Evolutionary conservation across 164 flowering plant species (phyloP), one percentile per base, ranked within the genome.

Genomic region (Taxillus chinensis): DNA sequence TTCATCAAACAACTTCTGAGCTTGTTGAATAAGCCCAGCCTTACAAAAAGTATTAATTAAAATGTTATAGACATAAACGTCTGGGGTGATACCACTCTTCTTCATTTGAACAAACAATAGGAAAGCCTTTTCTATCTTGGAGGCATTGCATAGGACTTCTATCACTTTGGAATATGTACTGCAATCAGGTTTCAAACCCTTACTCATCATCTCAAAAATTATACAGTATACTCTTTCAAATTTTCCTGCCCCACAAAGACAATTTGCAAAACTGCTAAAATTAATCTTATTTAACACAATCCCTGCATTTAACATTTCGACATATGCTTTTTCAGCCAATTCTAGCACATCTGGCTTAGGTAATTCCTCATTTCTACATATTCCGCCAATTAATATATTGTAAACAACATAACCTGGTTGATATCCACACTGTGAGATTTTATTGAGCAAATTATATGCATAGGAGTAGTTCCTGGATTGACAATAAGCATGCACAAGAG

Each of bases 11-110:
- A 82, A 87, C 45, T 70, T 82, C 6, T 70, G 79, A 74, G 91
- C 96, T 72, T 85, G 98, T 67, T 80, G 78, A 75, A 87, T 78
- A 39, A 92, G 83, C 58, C 93, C 98, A 72, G 75, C 88, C 74
- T 90, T 92, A 72, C 91, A 83, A 66, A 92, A 87, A 61, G 75
- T 83, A 74, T 89, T 93, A 62, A 92, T 87, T 60, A 92, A 68
- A 64, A 82, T 77, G 14, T 92, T 87, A 62, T 89, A 92, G 13
- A 85, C 82, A 75, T 77, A 86, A n/a, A 92, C 89, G 80, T 87
- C 90, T 59, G 98, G 95, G 68, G 74, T 76, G 66, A 85, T 17
- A 9, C 79, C 70, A 70, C 70, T 79, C 51, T 43, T 71, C 74
- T 82, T 92, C 98, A 92, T 89, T 71, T 87, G 91, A 69, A 77